A percentile compares a stretch with the other conserved stretches of the same genome.
phyloP scores from a whole-genome alignment of 805 yeast species.

The Kockiozyma suomiensis region DNA sequence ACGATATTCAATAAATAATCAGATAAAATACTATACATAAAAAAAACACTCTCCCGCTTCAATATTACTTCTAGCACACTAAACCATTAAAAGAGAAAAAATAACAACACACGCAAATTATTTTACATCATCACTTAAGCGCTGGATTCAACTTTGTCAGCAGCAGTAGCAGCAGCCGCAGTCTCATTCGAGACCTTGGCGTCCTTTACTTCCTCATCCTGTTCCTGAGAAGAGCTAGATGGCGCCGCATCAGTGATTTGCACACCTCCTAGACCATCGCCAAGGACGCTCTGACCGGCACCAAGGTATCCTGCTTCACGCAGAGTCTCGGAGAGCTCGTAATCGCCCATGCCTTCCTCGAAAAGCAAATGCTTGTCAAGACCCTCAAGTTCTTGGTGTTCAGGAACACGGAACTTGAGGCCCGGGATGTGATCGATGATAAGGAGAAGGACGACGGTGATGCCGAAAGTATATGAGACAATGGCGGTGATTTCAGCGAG shows the following conservation, averaged over 20 bases:
- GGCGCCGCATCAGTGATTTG: slow-evolving; percentile 17
- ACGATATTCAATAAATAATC: too few relatives aligned
- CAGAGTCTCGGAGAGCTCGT: slow-evolving; percentile 29
- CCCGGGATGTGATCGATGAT: slow-evolving; percentile 75
- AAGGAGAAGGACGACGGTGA: slow-evolving; percentile 69
- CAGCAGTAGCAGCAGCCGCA: not conserved
- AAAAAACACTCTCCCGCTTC: too few relatives aligned
- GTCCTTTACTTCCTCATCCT: not conserved
- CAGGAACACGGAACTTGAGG: slow-evolving; percentile 76
- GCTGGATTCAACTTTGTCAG: too few relatives aligned
- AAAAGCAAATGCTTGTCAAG: slow-evolving; percentile 58
- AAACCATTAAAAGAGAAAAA: not conserved
- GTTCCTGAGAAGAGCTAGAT: slow-evolving; percentile 14
- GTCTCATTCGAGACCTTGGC: not conserved
- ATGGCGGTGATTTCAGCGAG: slow-evolving; percentile 74
- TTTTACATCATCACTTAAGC: too few relatives aligned
- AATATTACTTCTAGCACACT: too few relatives aligned
- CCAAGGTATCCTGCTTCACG: slow-evolving; percentile 22
- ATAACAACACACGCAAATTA: not conserved
- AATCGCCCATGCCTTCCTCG: slow-evolving; percentile 34
- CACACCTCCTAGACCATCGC: slow-evolving; percentile 21
- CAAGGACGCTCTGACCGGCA: slow-evolving; percentile 11
- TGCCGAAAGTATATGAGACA: slow-evolving; percentile 72
- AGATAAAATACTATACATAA: too few relatives aligned
- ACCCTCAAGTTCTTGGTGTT: slow-evolving; percentile 86